These are phyloP conservation scores for Hypoxylon sp. DNA, from an alignment of 2,329 filamentous ascomycete genomes.

Conservation along the genomic window DNA sequence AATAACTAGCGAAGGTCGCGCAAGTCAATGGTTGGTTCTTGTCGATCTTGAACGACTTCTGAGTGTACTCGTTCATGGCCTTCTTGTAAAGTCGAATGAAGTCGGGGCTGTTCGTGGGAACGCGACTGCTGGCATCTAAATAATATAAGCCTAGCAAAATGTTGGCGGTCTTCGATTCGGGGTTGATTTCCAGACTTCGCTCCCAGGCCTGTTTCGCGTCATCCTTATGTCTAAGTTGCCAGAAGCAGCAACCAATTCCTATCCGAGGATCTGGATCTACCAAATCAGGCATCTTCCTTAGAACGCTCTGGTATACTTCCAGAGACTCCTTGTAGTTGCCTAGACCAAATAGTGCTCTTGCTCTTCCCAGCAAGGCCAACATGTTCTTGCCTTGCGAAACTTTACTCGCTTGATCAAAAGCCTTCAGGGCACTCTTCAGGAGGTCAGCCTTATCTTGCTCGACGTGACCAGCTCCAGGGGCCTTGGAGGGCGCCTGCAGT, in stretches of 20 bases:
- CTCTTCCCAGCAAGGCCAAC: constrained; percentile 91
- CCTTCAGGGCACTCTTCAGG: constrained; percentile 86
- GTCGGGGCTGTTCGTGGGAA: constrained; percentile 84
- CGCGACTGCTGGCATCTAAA: constrained; percentile 85
- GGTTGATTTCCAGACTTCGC: constrained; percentile 81
- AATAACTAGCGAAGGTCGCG: constrained; percentile 90
- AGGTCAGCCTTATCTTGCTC: constrained; percentile 83
- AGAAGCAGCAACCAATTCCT: constrained; percentile 96
- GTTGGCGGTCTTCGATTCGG: constrained; percentile 89
- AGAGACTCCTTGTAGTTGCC: constrained; percentile 88
- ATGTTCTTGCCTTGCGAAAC: constrained; percentile 89
- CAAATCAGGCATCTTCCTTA: constrained; percentile 87
- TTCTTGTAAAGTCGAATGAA: constrained; percentile 90
- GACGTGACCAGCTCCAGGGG: constrained; percentile 69
- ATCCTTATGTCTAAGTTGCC: constrained; percentile 95
- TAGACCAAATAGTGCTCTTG: constrained; percentile 86
- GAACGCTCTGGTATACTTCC: constrained; percentile 85
- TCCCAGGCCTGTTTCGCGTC: constrained; percentile 94
- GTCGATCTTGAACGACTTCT: constrained; percentile 93
- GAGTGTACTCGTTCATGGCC: constrained; percentile 94
- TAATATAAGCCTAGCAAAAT: constrained; percentile 92
- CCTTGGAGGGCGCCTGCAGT: constrained; percentile 79
- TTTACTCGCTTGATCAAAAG: constrained; percentile 92
- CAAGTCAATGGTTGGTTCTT: constrained; percentile 91
- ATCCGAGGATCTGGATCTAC: constrained; percentile 95